Conservation (phyloP, 805 yeast genomes). For the Metschnikowia shivogae region DNA sequence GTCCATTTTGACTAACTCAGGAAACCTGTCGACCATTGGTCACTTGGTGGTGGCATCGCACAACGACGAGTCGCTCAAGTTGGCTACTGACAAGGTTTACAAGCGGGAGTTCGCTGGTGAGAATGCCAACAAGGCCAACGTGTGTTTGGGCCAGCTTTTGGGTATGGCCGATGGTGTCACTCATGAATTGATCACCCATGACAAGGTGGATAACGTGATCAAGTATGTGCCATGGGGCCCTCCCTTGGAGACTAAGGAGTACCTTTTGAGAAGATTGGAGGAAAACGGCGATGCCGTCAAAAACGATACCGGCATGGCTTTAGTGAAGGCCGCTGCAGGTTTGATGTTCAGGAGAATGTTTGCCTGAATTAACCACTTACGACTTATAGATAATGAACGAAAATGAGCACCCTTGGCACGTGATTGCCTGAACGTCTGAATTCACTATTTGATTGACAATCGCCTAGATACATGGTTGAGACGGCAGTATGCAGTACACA, state of each 20-base stretch:
- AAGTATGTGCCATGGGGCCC: constrained; percentile 99
- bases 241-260: constrained; percentile 87
- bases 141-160: constrained; percentile 82
- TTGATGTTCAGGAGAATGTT: constrained; percentile 7
- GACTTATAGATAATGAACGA: constrained; percentile 1
- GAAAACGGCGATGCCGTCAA: constrained; percentile 96
- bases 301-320: constrained; percentile 74
- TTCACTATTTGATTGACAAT: too few species aligned
- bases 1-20: constrained; percentile 46
- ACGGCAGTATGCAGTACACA: too few species aligned
- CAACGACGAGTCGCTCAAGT: constrained; percentile 70
- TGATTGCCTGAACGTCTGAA: too few species aligned
- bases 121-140: constrained; percentile 44
- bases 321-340: constrained; percentile 49
- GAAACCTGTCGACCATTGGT: constrained; percentile 51
- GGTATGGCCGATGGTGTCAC: constrained; percentile 96
- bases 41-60: constrained; percentile 91
- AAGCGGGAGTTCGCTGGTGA: constrained; percentile 13
- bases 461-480: too few species aligned
- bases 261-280: constrained; percentile 81
- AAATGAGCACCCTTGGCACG: not conserved
- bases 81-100: constrained; percentile 57
- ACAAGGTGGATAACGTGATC: constrained; percentile 69
- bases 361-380: not conserved
- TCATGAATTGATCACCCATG: constrained; percentile 60